A percentile compares a stretch with the other conserved stretches of the same genome.
phyloP scores from a whole-genome alignment of 345 rosid species.

The Acer campestre region DNA sequence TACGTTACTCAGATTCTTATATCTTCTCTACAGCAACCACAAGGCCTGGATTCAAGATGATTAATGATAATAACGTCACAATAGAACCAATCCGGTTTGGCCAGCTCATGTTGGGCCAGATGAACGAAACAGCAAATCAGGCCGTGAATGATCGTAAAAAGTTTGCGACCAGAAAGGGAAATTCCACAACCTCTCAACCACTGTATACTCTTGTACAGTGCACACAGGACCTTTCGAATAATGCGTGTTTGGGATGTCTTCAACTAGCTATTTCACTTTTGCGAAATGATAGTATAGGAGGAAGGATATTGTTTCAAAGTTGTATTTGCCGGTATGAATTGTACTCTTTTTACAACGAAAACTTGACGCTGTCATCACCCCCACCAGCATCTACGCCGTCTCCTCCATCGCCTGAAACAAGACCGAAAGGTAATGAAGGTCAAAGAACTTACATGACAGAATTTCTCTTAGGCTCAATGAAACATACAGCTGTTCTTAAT shows the following conservation, averaged over 20 bases:
- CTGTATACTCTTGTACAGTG: constrained; percentile 29
- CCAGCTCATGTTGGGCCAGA: neutral
- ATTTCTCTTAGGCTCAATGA: no score
- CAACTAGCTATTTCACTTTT: neutral
- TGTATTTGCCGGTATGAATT: constrained; percentile 38
- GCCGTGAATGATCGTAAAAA: constrained; percentile 6
- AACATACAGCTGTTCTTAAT: no score
- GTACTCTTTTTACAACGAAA: constrained; percentile 23
- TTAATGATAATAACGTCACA: neutral
- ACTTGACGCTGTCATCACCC: no score
- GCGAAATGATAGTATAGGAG: constrained; percentile 4
- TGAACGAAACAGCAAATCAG: neutral
- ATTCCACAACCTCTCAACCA: neutral
- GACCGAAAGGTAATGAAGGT: neutral
- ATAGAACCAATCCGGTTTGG: neutral
- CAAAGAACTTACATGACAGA: neutral
- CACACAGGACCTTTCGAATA: constrained; percentile 19
- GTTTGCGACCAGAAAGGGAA: constrained; percentile 10
- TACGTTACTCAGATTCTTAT: constrained; percentile 36
- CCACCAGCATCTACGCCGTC: neutral
- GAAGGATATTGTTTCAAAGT: constrained; percentile 29
- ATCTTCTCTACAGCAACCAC: constrained; percentile 9
- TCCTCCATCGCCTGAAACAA: neutral
- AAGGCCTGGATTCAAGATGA: rapidly evolving
- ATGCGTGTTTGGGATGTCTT: constrained; percentile 26